Evolutionary conservation across 1,139 yeast genomes (phyloP), one percentile per base, ranked within the genome.

Genomic region (Hemisphaericaspora lyxosophila): DNA sequence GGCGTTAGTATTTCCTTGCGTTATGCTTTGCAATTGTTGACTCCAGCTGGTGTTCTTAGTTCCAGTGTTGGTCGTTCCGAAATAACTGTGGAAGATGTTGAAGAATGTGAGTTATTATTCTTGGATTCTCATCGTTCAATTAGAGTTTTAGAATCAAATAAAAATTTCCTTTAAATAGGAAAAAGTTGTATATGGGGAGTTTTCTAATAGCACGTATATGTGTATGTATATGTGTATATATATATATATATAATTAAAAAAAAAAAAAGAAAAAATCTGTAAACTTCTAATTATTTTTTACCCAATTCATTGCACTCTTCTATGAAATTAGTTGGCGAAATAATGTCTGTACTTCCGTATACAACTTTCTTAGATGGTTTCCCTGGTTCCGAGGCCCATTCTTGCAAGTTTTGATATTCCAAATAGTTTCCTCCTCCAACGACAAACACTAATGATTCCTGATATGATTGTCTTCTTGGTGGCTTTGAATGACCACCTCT

Each of bases 381-480:
- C 45, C 65, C 54, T 5, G 63, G 62, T 8, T 82, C 83, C 18
- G 41, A 45, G 2, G 64, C 54, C 94, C 96, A 90, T 59, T 92
- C 97, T 60, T 87, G 95, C 51, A 92, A 73, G 55, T 90, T 90
- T 47, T 90, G 95, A 57, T 92, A 92, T 63, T 92, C 99, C 48
- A 87, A 68, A 57, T 89, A 92, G 60, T 87, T 90, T 34, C 97
- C 98, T 24, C 98, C 98, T 15, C 98, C 99, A 42, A 94, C 90
- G 35, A 89, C 86, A 59, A 92, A 94, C 13, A 92, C 95, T 40
- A 87, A 67, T 3, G 95, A 80, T 49, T 88, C 94, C 45, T 78
- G 80, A 57, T 86, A 88, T 11, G 82, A 69, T 52, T 84, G 89
- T 56, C 96, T 80, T 58, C 82, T 85, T 26, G 97, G 97, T 29